Base-by-base conservation (phyloP, 2,329 filamentous ascomycete species). In the Aspergillus sp. region DNA sequence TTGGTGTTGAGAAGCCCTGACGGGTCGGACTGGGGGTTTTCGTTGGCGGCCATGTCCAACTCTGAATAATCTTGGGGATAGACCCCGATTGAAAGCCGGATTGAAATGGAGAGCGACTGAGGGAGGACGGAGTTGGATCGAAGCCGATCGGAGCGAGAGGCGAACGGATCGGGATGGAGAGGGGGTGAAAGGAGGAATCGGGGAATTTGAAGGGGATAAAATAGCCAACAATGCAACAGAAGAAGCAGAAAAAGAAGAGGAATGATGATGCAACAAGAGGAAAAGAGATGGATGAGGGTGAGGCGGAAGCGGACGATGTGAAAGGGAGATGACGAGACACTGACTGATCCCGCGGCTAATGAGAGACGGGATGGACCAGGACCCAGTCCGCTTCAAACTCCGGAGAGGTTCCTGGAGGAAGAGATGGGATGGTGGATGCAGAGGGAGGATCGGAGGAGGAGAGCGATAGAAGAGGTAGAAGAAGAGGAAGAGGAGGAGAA, bases 21-120 rank as follows among this genome's bases (percentile, higher is more conserved):
- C 34, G 53, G 40, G 49, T 60, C 63, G 47, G 59, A 46, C 46
- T 58, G 58, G 34, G 63, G 51, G 43, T 60, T 51, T 21, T 64
- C 60, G 53, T 43, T 64, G 48, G 64, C 58, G 41, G 59, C 49
- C 58, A 61, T 62, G 41, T 45, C 46, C 14, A 14, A 38, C 9
- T 11, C 19, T 20, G 40, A 42, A n/a, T 10, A 21, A 20, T n/a
- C 16, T 42, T 3, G 45, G 31, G 50, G 11, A 25, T 23, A 10
- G n/a, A 29, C 38, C 16, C 25, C 32, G 31, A 36, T 36, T 38
- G 41, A 11, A n/a, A 29, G 25, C 16, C 25, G 21, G 31, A 36
- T 36, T 38, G 41, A 11, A n/a, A 17, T 32, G 23, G 43, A 13
- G 32, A 38, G 46, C 17, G 50, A n/a, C 25, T 34, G 40, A 19